Evolutionary conservation across 2,329 filamentous ascomycete genomes (phyloP).

Genomic region (Apiospora malaysiana): DNA sequence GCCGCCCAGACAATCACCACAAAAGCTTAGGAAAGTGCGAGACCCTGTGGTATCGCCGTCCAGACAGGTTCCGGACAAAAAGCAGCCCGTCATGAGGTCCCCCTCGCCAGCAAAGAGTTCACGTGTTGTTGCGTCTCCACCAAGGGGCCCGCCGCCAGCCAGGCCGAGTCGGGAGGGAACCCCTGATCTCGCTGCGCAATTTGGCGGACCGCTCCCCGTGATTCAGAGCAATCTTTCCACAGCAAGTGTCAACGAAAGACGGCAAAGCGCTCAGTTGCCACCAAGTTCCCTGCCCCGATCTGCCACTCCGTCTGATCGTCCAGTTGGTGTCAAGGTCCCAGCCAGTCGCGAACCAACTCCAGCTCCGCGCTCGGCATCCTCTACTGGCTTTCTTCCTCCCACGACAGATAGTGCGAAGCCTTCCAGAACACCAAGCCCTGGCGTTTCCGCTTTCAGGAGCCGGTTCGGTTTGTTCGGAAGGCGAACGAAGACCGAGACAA

Average conservation of each 20-base stretch:
- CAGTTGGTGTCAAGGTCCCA: constrained; percentile 36
- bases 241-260: constrained; percentile 54
- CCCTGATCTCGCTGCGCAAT: constrained; percentile 63
- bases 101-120: constrained; percentile 42
- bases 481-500: constrained; percentile 68
- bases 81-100: constrained; percentile 37
- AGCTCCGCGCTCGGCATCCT: constrained; percentile 33
- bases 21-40: constrained; percentile 53
- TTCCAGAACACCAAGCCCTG: constrained; percentile 60
- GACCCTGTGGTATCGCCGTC: constrained; percentile 47
- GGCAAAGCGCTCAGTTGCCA: constrained; percentile 47
- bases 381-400: constrained; percentile 29
- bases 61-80: constrained; percentile 42
- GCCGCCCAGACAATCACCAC: constrained; percentile 66
- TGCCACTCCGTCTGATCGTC: constrained; percentile 40
- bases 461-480: constrained; percentile 82
- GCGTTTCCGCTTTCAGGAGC: constrained; percentile 61
- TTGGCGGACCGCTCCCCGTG: constrained; percentile 57
- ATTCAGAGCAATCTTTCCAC: constrained; percentile 68
- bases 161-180: constrained; percentile 74
- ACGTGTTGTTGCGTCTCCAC: constrained; percentile 35
- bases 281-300: constrained; percentile 43
- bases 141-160: constrained; percentile 53
- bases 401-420: constrained; percentile 36
- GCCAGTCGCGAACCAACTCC: constrained; percentile 44